phyloP scores from a whole-genome alignment of 495 filamentous ascomycete genomes.

The Aspergillus saccharolyticus region DNA sequence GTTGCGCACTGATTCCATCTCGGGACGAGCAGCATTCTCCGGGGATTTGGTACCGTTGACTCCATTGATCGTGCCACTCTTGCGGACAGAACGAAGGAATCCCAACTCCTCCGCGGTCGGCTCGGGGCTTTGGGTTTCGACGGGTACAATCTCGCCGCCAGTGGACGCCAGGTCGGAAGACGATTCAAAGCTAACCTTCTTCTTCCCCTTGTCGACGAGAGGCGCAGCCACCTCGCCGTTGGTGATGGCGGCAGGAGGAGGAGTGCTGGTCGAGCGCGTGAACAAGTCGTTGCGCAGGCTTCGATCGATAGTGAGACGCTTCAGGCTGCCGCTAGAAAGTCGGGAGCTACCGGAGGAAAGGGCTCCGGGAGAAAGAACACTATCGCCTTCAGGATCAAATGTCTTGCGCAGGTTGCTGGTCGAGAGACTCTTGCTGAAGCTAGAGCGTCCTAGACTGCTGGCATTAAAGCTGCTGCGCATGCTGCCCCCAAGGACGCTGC shows the following conservation, averaged over 20 bases:
- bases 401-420: conserved; percentile 64
- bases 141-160: conserved; percentile 41
- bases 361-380: conserved; percentile 79
- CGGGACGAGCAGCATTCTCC: conserved; percentile 41
- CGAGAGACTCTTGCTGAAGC: conserved; percentile 55
- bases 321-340: conserved; percentile 64
- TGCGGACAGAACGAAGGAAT: conserved; percentile 54
- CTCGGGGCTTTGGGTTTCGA: conserved; percentile 45
- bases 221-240: conserved; percentile 43
- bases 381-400: conserved; percentile 64
- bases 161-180: conserved; percentile 33
- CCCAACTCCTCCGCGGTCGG: conserved; percentile 63
- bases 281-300: conserved; percentile 76
- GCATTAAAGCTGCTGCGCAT: conserved; percentile 37
- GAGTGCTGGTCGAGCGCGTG: conserved; percentile 39
- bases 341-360: conserved; percentile 66
- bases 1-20: conserved; percentile 68
- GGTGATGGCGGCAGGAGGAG: conserved; percentile 40
- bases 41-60: conserved; percentile 41
- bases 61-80: conserved; percentile 42
- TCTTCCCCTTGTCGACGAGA: conserved; percentile 53
- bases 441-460: conserved; percentile 57
- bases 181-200: conserved; percentile 87
- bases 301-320: conserved; percentile 85
- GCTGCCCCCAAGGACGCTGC: conserved; percentile 58